These are phyloP conservation scores for Saksenaea vasiformis DNA, from an alignment of 371 early-diverging fungal species.

Conservation along the genomic window DNA sequence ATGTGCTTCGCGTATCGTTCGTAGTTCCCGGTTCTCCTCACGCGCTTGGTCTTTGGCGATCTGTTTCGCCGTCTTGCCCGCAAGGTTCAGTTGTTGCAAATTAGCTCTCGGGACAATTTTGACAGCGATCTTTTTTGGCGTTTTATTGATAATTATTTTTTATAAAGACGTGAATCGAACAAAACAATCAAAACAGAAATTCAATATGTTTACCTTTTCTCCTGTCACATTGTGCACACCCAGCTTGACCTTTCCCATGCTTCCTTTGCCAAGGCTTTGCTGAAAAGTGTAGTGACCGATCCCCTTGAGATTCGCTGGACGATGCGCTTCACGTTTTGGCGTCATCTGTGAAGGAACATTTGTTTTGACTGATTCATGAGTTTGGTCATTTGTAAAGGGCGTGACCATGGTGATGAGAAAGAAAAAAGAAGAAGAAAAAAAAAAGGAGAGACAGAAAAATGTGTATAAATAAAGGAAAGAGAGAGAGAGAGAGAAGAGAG, in stretches of 20 bases:
- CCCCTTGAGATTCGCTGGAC: conserved; percentile 4
- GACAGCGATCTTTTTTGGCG: conserved; percentile 32
- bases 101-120: conserved; percentile 47
- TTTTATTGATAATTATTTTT: background rate
- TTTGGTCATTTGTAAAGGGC: background rate
- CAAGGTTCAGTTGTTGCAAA: conserved; percentile 18
- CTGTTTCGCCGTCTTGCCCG: conserved; percentile 25
- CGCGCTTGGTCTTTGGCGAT: conserved; percentile 36
- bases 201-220: conserved; percentile 22
- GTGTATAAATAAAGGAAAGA: background rate
- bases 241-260: conserved; percentile 43
- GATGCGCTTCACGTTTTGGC: conserved; percentile 4
- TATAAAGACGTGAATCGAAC: background rate
- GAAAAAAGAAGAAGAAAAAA: background rate
- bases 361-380: background rate
- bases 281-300: conserved; percentile 27
- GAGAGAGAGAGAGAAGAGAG: background rate
- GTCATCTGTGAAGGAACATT: background rate
- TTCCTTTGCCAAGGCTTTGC: conserved; percentile 39
- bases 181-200: background rate
- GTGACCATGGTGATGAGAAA: background rate
- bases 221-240: conserved; percentile 36
- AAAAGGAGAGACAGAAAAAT: background rate
- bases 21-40: conserved; percentile 75
- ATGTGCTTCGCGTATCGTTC: conserved; percentile 88